phyloP scores from a whole-genome alignment of 495 filamentous ascomycete genomes.

The Chaetomium tenue region DNA sequence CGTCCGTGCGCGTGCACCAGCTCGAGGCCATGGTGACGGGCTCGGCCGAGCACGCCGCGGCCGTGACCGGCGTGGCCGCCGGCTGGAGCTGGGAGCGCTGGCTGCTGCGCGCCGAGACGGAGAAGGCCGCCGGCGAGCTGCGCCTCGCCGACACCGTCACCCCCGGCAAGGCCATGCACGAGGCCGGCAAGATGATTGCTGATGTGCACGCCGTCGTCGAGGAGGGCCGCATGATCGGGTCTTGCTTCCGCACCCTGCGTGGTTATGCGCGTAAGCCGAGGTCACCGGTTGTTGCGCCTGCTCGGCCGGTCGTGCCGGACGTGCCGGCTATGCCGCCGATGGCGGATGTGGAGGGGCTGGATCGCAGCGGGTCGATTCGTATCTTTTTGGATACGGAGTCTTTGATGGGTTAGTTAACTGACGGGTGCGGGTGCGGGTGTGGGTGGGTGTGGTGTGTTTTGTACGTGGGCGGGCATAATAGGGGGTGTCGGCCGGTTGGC shows the following conservation, averaged over 20 bases:
- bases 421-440: neutral
- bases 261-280: slow-evolving; percentile 87
- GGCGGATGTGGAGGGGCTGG: slow-evolving; percentile 5
- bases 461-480: neutral
- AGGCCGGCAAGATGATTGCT: slow-evolving; percentile 61
- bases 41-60: slow-evolving; percentile 68
- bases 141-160: slow-evolving; percentile 52
- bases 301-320: too few relatives aligned
- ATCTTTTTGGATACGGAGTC: slow-evolving; percentile 26
- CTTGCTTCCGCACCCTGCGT: slow-evolving; percentile 80
- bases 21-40: slow-evolving; percentile 67
- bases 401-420: neutral
- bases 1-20: slow-evolving; percentile 50
- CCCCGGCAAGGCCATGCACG: slow-evolving; percentile 45
- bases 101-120: slow-evolving; percentile 80
- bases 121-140: slow-evolving; percentile 68
- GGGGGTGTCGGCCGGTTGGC: neutral
- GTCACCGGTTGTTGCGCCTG: neutral
- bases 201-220: slow-evolving; percentile 77
- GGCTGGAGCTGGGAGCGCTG: slow-evolving; percentile 96
- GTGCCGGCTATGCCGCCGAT: too few relatives aligned
- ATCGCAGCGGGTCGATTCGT: slow-evolving; percentile 24
- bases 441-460: neutral
- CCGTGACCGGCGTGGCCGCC: slow-evolving; percentile 76
- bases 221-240: slow-evolving; percentile 74